Percentiles rank a stretch among this genome's conserved stretches.
Conservation (phyloP, 768 basidiomycete species). For the Daedalea quercina region DNA sequence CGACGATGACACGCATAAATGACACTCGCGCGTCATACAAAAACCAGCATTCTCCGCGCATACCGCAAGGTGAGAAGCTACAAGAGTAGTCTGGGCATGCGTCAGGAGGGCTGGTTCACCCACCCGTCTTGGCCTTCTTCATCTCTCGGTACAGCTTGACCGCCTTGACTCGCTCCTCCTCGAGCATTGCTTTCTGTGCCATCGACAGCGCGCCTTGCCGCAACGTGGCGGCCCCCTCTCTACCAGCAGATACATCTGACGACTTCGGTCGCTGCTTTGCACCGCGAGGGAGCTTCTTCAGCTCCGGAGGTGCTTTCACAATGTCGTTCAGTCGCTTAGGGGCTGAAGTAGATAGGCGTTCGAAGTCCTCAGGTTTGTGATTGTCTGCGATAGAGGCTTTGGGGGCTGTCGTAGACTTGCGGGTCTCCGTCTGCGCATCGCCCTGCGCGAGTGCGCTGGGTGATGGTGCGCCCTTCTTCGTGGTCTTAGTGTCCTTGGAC, state of each 20-base stretch:
- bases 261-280: constrained; percentile 17
- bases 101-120: too few relatives aligned
- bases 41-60: too few relatives aligned
- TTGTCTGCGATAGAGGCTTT: constrained; percentile 7
- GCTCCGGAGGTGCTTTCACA: constrained; percentile 57
- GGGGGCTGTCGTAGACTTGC: background rate
- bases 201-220: constrained; percentile 53
- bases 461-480: constrained; percentile 4
- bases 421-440: background rate
- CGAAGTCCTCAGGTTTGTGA: constrained; percentile 38
- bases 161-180: constrained; percentile 62
- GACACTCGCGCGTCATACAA: too few relatives aligned
- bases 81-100: too few relatives aligned
- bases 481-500: constrained; percentile 11
- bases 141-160: constrained; percentile 64
- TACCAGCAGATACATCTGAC: constrained; percentile 10
- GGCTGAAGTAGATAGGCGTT: constrained; percentile 39
- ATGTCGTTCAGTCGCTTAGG: constrained; percentile 69
- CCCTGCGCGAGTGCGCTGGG: background rate
- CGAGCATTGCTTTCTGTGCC: constrained; percentile 74
- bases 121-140: constrained; percentile 40
- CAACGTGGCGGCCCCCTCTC: constrained; percentile 14
- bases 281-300: constrained; percentile 50
- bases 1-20: too few relatives aligned
- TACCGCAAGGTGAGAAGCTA: too few relatives aligned